Evolutionary conservation across 1,284 basidiomycete genomes (phyloP), one percentile per base, ranked within the genome.

Genomic region (Schizophyllum commune): DNA sequence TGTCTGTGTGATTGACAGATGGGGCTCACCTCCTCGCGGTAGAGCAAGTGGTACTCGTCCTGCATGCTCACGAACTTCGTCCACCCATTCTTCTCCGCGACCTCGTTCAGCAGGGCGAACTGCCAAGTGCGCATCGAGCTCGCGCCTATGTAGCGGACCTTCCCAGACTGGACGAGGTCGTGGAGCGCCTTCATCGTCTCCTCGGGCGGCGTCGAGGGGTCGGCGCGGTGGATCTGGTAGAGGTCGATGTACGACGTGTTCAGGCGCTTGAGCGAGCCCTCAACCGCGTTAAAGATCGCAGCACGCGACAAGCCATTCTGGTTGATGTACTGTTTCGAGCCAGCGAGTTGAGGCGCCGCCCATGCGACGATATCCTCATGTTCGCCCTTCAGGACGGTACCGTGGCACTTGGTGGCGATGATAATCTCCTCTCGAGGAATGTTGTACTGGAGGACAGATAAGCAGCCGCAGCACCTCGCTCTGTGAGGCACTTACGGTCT

Each of bases 181-280:
- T 80, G 75, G 1, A 80, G 68, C 0, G 77, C 79, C 22, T 75
- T 73, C 79, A 79, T 80, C 0, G 75, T 79, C 65, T 80, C 76
- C 54, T 77, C 75, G 0, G 69, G 65, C 0, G 78, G 70, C 0
- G 72, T 72, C 0, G 68, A 57, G 0, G 67, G 61, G 60, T 79
- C 78, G 57, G 72, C 78, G 8, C 73, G 70, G 58, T 83, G 79
- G 58, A 78, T 76, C 61, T 79, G 77, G 27, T 79, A 68, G 2
- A 82, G 71, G 63, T 83, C 80, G 56, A 83, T 70, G 66, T 82
- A 81, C 7, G 77, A 63, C 11, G 74, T 77, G 33, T 74, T 65
- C 6, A 83, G 72, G 1, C 80, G 73, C 15, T 63, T 61, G 0
- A 83, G 72, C 0, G 74, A 79, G 0, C 74, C 79, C 0, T 79